Base-by-base conservation (phyloP, 2,329 filamentous ascomycete genomes). In the Albophoma yamanashiensis region DNA sequence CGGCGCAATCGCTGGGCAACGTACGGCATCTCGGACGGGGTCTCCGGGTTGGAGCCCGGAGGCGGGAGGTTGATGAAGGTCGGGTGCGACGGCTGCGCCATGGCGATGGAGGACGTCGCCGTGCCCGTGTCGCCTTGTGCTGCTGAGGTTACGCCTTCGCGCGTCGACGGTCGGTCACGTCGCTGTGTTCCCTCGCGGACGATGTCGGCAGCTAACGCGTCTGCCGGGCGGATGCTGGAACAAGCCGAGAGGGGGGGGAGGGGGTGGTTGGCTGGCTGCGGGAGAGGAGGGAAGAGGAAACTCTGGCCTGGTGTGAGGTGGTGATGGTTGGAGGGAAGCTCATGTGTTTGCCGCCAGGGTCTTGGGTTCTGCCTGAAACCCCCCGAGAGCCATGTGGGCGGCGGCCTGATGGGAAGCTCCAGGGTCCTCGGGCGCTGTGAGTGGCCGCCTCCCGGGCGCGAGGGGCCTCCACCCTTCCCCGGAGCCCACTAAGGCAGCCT, bases 11-110 rank as follows among this genome's bases (percentile, higher is more conserved):
- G 27, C 15, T 40, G 55, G 42, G 55, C 39, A 53, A 80, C 89
- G 78, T 82, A 96, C 90, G 92, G 92, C 76, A 90, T 88, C 69
- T 97, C 92, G 59, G 89, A 92, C 39, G 92, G 92, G 27, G 92
- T 96, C 64, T 91, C 89, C 59, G 90, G 88, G 64, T 91, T 89
- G 42, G 91, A 92, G 25, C 88, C 85, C 60, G 90, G 88, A 63
- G 90, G 89, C 53, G 91, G 91, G 62, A 96, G 82, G 72, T 92
- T 91, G 79, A 93, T 92, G 63, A 93, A 76, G 62, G 88, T 92
- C 27, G 87, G 88, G 65, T 75, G 74, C 58, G 71, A 71, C 66
- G 68, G 71, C 64, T 76, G 75, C 67, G 75, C 71, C 75, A 77
- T 77, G 60, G 58, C 62, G 61, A 59, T 20, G 47, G 6, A 17